A percentile compares a stretch with the other conserved stretches of the same genome.
These are phyloP conservation scores for Hydnum rufescens DNA, from an alignment of 768 basidiomycete species.

Conservation along the genomic window DNA sequence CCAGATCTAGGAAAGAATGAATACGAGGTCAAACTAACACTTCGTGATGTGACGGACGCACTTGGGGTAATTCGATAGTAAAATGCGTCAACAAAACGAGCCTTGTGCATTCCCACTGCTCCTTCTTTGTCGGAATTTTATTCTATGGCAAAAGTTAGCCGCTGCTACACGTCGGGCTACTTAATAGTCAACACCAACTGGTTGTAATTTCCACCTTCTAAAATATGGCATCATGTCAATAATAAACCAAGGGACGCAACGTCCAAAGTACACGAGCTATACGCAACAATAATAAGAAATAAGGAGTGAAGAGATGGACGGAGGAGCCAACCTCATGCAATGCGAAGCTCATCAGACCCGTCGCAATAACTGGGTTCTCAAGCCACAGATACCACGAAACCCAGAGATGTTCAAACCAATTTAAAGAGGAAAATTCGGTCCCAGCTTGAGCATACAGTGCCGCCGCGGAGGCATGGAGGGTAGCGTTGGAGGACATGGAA, in stretches of 20 bases:
- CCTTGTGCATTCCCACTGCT: slow-evolving; percentile 95
- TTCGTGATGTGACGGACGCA: slow-evolving; percentile 20
- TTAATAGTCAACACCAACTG: slow-evolving; percentile 20
- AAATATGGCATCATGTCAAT: slow-evolving; percentile 92
- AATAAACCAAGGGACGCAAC: slow-evolving; percentile 87
- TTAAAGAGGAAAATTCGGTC: slow-evolving; percentile 9
- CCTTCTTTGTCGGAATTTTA: slow-evolving; percentile 57
- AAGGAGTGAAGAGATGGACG: neutral
- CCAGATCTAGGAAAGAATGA: slow-evolving; percentile 2
- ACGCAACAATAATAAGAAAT: neutral
- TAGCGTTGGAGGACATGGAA: neutral
- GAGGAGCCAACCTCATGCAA: slow-evolving; percentile 64
- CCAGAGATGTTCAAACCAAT: slow-evolving; percentile 52
- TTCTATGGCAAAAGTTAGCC: slow-evolving; percentile 10
- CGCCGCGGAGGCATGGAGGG: neutral
- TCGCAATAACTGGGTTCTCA: slow-evolving; percentile 80
- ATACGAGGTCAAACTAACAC: neutral
- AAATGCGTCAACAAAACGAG: slow-evolving; percentile 88
- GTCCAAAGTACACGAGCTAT: slow-evolving; percentile 91
- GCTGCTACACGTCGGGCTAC: neutral
- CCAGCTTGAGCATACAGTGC: slow-evolving; percentile 5
- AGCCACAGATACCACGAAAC: slow-evolving; percentile 69
- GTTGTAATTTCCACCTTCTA: slow-evolving; percentile 82
- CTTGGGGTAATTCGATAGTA: slow-evolving; percentile 79
- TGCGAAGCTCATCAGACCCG: slow-evolving; percentile 80